Evolutionary conservation across 139 green algal genomes (phyloP).

Genomic region (Tetraselmis striata): DNA sequence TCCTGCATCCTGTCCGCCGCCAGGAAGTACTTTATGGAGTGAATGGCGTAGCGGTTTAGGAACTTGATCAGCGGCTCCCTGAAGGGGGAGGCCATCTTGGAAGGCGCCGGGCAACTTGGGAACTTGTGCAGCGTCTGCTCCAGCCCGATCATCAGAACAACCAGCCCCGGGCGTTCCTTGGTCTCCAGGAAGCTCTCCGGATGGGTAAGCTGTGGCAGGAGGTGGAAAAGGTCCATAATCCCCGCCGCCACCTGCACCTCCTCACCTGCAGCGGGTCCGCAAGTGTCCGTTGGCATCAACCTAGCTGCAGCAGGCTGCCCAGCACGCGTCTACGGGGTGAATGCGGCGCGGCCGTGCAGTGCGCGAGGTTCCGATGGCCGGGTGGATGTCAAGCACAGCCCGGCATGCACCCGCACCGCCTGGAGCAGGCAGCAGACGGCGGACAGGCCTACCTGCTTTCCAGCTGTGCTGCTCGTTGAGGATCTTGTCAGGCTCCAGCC

Average conservation of each 20-base stretch:
- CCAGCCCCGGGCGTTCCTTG: constrained; percentile 63
- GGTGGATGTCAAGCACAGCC: no score
- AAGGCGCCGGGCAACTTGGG: constrained; percentile 42
- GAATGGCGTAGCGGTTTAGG: constrained; percentile 66
- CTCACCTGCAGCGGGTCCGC: constrained; percentile 58
- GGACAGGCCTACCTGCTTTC: constrained; percentile 15
- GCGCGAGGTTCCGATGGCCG: no score
- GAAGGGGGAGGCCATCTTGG: constrained; percentile 72
- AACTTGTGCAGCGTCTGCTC: constrained; percentile 62
- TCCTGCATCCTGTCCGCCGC: constrained; percentile 24
- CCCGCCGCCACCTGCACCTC: constrained; percentile 78
- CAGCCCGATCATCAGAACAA: constrained; percentile 89
- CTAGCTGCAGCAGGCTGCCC: no score
- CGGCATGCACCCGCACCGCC: no score
- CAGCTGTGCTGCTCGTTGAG: constrained; percentile 24
- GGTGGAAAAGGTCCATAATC: constrained; percentile 93
- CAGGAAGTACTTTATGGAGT: constrained; percentile 48
- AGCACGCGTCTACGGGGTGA: no score
- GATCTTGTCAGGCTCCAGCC: constrained; percentile 71
- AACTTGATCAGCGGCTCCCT: constrained; percentile 76
- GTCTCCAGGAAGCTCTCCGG: constrained; percentile 79
- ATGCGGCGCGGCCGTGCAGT: no score
- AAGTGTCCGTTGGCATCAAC: no score
- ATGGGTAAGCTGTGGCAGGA: constrained; percentile 70
- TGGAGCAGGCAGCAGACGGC: no score